Conservation (phyloP, 768 basidiomycete species). For the Mycena capillaripes region DNA sequence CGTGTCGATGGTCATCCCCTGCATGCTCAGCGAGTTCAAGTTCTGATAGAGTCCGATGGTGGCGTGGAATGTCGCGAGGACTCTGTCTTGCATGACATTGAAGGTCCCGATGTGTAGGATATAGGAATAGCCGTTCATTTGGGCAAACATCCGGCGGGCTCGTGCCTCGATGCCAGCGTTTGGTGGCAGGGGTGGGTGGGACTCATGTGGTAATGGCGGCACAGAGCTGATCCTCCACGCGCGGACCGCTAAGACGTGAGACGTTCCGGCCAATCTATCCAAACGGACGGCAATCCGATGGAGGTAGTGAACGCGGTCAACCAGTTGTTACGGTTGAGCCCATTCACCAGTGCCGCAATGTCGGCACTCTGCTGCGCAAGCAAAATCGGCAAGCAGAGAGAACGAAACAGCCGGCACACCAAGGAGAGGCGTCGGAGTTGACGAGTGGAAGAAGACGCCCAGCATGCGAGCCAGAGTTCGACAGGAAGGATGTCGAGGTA, state of each 20-base stretch:
- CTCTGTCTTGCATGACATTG: not conserved
- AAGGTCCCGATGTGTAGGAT: not conserved
- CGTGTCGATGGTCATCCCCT: not conserved
- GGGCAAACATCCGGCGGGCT: too few species aligned
- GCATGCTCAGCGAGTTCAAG: not conserved
- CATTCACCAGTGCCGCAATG: not conserved
- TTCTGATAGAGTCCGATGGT: not conserved
- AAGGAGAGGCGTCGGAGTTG: not conserved
- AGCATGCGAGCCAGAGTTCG: conserved; percentile 2
- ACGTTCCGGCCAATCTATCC: not conserved
- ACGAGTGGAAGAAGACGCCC: not conserved
- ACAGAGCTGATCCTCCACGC: not conserved
- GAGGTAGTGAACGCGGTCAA: not conserved
- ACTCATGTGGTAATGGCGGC: too few species aligned
- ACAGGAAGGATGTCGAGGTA: not conserved
- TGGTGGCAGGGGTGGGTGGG: too few species aligned
- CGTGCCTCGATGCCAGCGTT: not conserved
- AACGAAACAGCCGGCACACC: not conserved
- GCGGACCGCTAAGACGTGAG: not conserved
- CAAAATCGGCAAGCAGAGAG: not conserved
- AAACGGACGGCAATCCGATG: not conserved
- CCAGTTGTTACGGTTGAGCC: not conserved
- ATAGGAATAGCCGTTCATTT: not conserved
- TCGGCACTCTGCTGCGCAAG: not conserved
- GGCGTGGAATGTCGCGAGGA: not conserved